Percentiles rank a stretch among this genome's conserved stretches.
These are phyloP conservation scores for Globisporangium echinulatum DNA, from an alignment of 352 stramenopile species.

Conservation along the genomic window DNA sequence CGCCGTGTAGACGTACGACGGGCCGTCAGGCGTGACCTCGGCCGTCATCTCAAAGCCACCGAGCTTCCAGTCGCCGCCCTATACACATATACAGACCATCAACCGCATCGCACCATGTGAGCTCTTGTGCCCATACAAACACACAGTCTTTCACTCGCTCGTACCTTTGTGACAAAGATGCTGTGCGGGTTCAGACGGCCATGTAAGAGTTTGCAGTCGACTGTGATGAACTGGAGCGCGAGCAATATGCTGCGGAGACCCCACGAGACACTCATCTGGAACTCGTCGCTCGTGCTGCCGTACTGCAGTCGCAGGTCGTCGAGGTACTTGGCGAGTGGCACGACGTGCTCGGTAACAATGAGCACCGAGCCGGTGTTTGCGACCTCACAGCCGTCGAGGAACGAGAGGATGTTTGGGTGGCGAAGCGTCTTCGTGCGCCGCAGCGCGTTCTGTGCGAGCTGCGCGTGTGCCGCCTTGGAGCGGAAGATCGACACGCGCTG, in stretches of 20 bases:
- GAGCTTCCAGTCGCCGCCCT: conserved; percentile 94
- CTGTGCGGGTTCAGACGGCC: conserved; percentile 85
- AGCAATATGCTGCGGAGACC: conserved; percentile 90
- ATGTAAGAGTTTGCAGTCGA: conserved; percentile 92
- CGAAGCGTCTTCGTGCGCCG: conserved; percentile 90
- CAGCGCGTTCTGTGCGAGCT: conserved; percentile 89
- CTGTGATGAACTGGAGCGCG: conserved; percentile 91
- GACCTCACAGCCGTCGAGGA: conserved; percentile 74
- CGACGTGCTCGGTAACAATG: conserved; percentile 93
- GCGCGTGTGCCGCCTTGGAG: conserved; percentile 65
- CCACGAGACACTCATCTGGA: conserved; percentile 89
- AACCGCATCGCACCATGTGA: neutral
- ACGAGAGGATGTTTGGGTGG: conserved; percentile 92
- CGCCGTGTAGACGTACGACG: conserved; percentile 68
- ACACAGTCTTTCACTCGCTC: neutral
- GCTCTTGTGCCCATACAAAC: neutral
- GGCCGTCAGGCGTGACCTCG: conserved; percentile 73
- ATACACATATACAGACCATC: neutral
- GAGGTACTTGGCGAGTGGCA: conserved; percentile 87
- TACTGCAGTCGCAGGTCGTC: conserved; percentile 61
- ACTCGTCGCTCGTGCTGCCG: conserved; percentile 50
- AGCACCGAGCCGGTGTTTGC: conserved; percentile 84
- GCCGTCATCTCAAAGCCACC: conserved; percentile 90
- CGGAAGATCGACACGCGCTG: conserved; percentile 91
- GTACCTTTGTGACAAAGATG: conserved; percentile 91